A percentile compares a stretch with the other conserved stretches of the same genome.
phyloP scores from a whole-genome alignment of 2,329 filamentous ascomycete species.

The Raffaelea deltoideospora region DNA sequence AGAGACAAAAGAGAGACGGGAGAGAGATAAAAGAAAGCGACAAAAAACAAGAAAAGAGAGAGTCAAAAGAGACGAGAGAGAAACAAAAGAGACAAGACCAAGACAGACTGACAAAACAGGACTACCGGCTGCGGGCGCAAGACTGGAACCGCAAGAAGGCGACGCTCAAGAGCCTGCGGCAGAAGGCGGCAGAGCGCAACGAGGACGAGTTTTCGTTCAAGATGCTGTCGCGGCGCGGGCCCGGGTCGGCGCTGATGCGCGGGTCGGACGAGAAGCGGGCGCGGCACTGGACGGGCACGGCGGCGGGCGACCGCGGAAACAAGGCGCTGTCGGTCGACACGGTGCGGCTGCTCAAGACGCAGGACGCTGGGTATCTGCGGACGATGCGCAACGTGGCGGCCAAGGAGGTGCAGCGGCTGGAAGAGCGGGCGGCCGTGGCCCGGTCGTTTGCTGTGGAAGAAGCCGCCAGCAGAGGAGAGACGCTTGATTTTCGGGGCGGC shows the following conservation, averaged over 20 bases:
- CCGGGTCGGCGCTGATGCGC: conserved; percentile 29
- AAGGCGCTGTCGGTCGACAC: conserved; percentile 38
- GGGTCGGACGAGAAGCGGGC: conserved; percentile 18
- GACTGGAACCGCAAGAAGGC: conserved; percentile 53
- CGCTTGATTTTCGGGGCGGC: no score
- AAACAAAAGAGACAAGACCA: no score
- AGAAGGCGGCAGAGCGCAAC: conserved; percentile 50
- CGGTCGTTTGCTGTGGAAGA: conserved; percentile 18
- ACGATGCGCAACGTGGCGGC: conserved; percentile 43
- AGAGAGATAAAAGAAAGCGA: no score
- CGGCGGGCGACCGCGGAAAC: conserved; percentile 43
- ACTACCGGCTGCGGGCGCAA: conserved; percentile 33
- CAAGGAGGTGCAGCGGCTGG: conserved; percentile 40
- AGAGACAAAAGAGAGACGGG: no score
- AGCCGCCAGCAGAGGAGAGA: conserved; percentile 15
- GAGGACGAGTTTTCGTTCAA: conserved; percentile 62
- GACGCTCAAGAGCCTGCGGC: conserved; percentile 40
- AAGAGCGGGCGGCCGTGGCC: conserved; percentile 36
- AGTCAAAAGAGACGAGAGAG: no score
- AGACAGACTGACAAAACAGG: no score
- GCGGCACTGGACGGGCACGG: conserved; percentile 37
- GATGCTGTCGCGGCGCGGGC: conserved; percentile 46
- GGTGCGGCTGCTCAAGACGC: conserved; percentile 51
- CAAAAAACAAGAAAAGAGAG: no score
- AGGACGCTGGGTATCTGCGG: conserved; percentile 50